These are phyloP conservation scores for Cercospora zeina DNA, from an alignment of 2,329 filamentous ascomycete genomes.

Conservation along the genomic window DNA sequence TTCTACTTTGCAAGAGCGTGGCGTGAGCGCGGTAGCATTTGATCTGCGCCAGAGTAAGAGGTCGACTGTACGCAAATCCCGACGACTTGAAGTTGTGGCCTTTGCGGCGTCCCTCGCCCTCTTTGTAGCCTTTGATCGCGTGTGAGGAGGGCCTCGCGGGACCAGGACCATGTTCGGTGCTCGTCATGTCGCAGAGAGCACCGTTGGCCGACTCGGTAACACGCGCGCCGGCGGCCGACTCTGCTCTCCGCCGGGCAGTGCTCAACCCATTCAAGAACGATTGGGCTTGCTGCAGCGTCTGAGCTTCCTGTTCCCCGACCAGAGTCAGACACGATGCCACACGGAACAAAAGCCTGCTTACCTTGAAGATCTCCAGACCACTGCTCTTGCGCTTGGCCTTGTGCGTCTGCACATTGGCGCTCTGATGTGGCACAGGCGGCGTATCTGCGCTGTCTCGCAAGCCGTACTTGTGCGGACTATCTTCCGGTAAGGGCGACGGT, in stretches of 20 bases:
- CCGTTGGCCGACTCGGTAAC: constrained; percentile 19
- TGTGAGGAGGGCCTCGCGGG: constrained; percentile 28
- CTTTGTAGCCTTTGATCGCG: constrained; percentile 19
- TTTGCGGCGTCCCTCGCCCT: constrained; percentile 31
- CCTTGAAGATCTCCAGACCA: constrained; percentile 40
- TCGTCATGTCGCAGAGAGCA: constrained; percentile 18
- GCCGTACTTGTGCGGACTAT: constrained; percentile 42
- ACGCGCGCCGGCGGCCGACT: constrained; percentile 29
- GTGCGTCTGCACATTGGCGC: constrained; percentile 28
- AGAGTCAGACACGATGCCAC: constrained; percentile 3
- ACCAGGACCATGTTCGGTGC: constrained; percentile 15
- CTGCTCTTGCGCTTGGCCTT: constrained; percentile 38
- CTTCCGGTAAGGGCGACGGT: constrained; percentile 39
- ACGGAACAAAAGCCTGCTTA: constrained; percentile 13
- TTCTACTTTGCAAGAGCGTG: constrained; percentile 34
- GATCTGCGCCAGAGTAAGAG: constrained; percentile 35
- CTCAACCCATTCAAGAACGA: constrained; percentile 41
- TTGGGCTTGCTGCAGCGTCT: constrained; percentile 38
- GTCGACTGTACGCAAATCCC: constrained; percentile 38
- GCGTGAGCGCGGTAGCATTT: constrained; percentile 37
- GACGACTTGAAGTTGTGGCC: constrained; percentile 39
- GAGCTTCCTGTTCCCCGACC: constrained; percentile 35
- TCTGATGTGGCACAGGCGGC: constrained; percentile 32
- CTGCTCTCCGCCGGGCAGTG: constrained; percentile 37
- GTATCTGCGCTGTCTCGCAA: constrained; percentile 39